A percentile compares a stretch with the other conserved stretches of the same genome.
Conservation (phyloP, 331 rosid species). For the Malus hybrid region DNA sequence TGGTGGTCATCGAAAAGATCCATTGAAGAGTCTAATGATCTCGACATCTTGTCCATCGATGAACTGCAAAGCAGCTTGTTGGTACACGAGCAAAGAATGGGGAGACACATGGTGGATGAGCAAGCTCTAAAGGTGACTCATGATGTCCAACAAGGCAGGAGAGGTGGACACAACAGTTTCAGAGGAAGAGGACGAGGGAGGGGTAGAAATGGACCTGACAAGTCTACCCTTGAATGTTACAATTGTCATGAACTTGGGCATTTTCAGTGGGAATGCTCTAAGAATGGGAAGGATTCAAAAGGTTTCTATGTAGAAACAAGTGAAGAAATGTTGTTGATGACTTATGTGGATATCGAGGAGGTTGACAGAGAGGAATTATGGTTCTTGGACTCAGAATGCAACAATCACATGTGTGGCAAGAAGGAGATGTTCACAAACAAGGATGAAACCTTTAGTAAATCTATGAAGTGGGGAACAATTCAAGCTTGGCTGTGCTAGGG, state of each 20-base stretch:
- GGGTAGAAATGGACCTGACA: not conserved
- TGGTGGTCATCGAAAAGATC: not conserved
- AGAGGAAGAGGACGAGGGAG: not conserved
- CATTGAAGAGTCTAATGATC: not conserved
- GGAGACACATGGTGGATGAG: not conserved
- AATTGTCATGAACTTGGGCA: not conserved
- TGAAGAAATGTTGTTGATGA: not conserved
- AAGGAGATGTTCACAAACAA: not conserved
- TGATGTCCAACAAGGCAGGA: not conserved
- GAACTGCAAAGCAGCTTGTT: not conserved
- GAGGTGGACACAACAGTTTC: not conserved
- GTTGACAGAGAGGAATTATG: not conserved
- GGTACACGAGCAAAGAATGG: not conserved
- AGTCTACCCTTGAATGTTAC: not conserved
- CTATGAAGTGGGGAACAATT: too few relatives aligned
- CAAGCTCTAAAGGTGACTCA: not conserved
- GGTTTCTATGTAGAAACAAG: not conserved
- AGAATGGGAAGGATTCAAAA: not conserved
- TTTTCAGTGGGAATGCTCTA: not conserved
- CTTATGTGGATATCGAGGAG: not conserved
- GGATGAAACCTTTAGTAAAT: too few relatives aligned
- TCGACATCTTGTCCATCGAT: not conserved
- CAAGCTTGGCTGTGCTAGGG: not conserved
- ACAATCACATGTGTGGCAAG: not conserved
- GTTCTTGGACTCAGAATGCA: not conserved